Conservation (phyloP, 495 filamentous ascomycete genomes). For the Tuber indicum region DNA sequence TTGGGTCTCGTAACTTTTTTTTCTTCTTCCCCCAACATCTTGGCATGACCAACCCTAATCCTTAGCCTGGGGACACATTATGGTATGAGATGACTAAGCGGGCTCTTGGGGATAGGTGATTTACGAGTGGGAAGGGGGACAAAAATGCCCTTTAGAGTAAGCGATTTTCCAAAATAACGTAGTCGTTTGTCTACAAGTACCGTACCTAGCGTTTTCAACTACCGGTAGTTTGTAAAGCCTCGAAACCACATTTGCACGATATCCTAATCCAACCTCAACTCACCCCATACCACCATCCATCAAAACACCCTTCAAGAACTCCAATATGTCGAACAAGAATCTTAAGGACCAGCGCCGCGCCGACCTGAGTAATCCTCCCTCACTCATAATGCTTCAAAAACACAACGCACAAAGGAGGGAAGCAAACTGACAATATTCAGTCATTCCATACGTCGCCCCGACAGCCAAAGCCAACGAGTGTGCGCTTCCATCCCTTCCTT, state of each 20-base stretch:
- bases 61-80: not conserved
- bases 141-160: not conserved
- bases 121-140: not conserved
- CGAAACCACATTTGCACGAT: constrained; percentile 7
- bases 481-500: constrained; percentile 5
- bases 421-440: constrained; percentile 17
- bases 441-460: constrained; percentile 37
- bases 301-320: not conserved
- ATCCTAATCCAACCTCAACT: constrained; percentile 11
- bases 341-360: constrained; percentile 41
- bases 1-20: constrained; percentile 17
- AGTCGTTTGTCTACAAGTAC: too few species aligned
- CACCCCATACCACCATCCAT: not conserved
- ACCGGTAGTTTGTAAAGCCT: not conserved
- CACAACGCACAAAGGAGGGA: not conserved
- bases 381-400: not conserved
- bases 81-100: not conserved
- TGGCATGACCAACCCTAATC: constrained; percentile 8
- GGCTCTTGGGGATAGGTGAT: not conserved
- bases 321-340: constrained; percentile 25
- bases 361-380: constrained; percentile 30
- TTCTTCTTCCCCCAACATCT: constrained; percentile 8
- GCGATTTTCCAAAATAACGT: not conserved
- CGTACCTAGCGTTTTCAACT: too few species aligned
- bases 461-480: constrained; percentile 36